These are phyloP conservation scores for Pyrenopolyporus hunteri DNA, from an alignment of 495 filamentous ascomycete genomes.

Conservation along the genomic window DNA sequence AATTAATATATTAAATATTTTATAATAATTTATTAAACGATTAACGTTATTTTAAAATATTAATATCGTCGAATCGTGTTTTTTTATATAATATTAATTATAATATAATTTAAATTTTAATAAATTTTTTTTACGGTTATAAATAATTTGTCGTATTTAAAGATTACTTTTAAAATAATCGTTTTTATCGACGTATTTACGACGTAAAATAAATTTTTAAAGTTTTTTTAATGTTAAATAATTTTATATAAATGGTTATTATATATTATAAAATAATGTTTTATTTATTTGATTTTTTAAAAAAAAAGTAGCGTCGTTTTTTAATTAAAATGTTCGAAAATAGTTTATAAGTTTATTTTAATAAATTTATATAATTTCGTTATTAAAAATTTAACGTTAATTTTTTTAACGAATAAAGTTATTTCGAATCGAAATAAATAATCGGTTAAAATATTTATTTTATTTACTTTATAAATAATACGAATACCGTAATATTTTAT, in stretches of 20 bases:
- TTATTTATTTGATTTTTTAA: neutral
- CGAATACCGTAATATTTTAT: neutral
- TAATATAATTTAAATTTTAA: neutral
- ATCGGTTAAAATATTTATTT: neutral
- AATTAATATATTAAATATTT: neutral
- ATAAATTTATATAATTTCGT: neutral
- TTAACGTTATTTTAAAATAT: neutral
- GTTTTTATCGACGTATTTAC: no score
- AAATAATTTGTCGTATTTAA: no score
- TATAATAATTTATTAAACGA: neutral
- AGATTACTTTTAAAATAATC: no score
- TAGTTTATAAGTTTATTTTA: neutral
- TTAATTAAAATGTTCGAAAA: neutral
- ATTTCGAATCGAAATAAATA: neutral
- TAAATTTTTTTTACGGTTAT: neutral
- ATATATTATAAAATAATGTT: neutral
- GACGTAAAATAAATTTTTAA: no score
- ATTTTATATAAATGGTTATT: neutral
- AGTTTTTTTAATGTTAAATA: conserved; percentile 1
- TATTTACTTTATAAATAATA: neutral
- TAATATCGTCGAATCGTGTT: neutral
- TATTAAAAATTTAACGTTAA: neutral
- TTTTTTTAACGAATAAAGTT: neutral
- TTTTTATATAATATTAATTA: neutral
- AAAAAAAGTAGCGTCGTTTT: neutral